A percentile compares a stretch with the other conserved stretches of the same genome.
These are phyloP conservation scores for Heracleum sosnowskyi DNA, from an alignment of 129 eudicot species.

Conservation along the genomic window DNA sequence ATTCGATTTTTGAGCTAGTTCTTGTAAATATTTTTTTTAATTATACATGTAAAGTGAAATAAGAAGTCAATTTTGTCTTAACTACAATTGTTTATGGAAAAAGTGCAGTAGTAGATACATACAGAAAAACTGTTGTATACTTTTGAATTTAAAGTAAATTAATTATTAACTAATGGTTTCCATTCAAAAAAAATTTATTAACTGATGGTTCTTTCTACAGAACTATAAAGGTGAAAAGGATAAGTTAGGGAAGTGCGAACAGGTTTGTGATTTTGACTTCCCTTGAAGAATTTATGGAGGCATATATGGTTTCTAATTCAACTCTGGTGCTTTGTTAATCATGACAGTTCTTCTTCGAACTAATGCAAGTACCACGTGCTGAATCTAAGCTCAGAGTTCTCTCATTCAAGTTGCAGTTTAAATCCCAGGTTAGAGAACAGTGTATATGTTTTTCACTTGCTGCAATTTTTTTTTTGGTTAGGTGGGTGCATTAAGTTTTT, in stretches of 20 bases:
- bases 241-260: conserved; percentile 85
- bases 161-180: conserved; percentile 12
- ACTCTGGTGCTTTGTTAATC: conserved; percentile 9
- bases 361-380: conserved; percentile 84
- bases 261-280: conserved; percentile 31
- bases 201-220: conserved; percentile 36
- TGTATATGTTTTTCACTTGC: conserved; percentile 7
- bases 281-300: not conserved
- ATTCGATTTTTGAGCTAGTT: conserved; percentile 6
- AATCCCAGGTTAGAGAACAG: conserved; percentile 47
- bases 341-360: conserved; percentile 73
- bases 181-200: not conserved
- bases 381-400: conserved; percentile 85
- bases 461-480: conserved; percentile 5
- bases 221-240: conserved; percentile 77
- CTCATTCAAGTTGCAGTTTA: conserved; percentile 76
- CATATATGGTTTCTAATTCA: not conserved
- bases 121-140: not conserved
- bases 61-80: not conserved
- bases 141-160: not conserved
- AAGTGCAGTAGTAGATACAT: not conserved
- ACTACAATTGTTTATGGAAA: not conserved
- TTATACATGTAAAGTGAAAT: not conserved
- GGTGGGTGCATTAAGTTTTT: conserved; percentile 11
- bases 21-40: not conserved